Conservation (phyloP, 1,139 yeast genomes). For the Diutina neorugosa region DNA sequence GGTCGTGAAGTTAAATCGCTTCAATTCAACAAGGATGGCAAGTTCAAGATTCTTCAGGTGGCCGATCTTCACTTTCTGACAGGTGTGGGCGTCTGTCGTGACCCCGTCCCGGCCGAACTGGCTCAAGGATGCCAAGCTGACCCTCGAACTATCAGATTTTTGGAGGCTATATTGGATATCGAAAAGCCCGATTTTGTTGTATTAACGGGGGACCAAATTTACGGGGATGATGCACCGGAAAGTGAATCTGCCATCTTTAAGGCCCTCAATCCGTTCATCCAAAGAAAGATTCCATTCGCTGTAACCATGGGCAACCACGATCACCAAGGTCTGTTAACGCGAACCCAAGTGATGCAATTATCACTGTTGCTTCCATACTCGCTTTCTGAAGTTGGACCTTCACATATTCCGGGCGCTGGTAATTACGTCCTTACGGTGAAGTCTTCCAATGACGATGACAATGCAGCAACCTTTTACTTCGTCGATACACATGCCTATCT, state of each 20-base stretch:
- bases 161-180: not conserved
- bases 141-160: not conserved
- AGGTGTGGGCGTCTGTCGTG: slow-evolving; percentile 18
- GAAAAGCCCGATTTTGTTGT: slow-evolving; percentile 3
- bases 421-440: not conserved
- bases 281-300: not conserved
- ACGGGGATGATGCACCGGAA: not conserved
- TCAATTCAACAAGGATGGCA: slow-evolving; percentile 16
- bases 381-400: slow-evolving; percentile 49
- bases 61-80: slow-evolving; percentile 2
- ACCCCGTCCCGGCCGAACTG: slow-evolving; percentile 43
- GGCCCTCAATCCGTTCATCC: not conserved
- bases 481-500: slow-evolving; percentile 75
- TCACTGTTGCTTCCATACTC: slow-evolving; percentile 12
- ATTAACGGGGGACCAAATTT: not conserved
- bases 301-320: slow-evolving; percentile 1
- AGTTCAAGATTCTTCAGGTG: slow-evolving; percentile 1
- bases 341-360: slow-evolving; percentile 6
- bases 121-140: slow-evolving; percentile 6
- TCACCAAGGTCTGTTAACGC: slow-evolving; percentile 19
- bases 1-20: not conserved
- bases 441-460: slow-evolving; percentile 10
- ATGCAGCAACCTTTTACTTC: slow-evolving; percentile 55
- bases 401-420: slow-evolving; percentile 54
- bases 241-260: not conserved